phyloP scores from a whole-genome alignment of 345 rosid genomes.

The Populus davidiana region DNA sequence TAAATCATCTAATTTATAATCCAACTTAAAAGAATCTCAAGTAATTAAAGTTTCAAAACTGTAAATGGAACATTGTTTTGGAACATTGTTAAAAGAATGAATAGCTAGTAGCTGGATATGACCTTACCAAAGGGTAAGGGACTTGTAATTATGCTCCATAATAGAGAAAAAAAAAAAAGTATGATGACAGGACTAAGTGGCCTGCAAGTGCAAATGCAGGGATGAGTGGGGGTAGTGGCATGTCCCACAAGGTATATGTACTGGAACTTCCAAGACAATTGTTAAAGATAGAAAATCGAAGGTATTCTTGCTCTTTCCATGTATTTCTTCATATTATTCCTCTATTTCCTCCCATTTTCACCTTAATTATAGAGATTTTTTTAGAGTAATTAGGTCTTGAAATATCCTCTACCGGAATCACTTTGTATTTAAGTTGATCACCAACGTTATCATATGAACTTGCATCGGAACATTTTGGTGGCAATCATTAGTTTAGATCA shows the following conservation, averaged over 20 bases:
- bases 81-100: not conserved
- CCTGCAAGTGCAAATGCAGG: not conserved
- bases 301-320: not conserved
- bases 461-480: not conserved
- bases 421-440: no score
- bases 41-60: no score
- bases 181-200: not conserved
- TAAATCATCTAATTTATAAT: no score
- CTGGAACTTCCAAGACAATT: conserved; percentile 17
- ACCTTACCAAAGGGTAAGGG: not conserved
- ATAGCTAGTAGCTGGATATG: not conserved
- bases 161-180: not conserved
- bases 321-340: not conserved
- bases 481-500: not conserved
- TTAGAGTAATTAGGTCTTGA: not conserved
- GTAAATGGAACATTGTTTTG: not conserved
- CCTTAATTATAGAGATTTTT: not conserved
- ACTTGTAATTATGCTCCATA: not conserved
- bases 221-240: not conserved
- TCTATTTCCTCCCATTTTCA: not conserved
- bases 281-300: not conserved
- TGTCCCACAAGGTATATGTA: conserved; percentile 5
- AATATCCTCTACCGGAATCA: no score
- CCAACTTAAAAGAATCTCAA: no score
- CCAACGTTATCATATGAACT: not conserved